Conservation (phyloP, 306 rosid species). For the Bauhinia variegata region DNA sequence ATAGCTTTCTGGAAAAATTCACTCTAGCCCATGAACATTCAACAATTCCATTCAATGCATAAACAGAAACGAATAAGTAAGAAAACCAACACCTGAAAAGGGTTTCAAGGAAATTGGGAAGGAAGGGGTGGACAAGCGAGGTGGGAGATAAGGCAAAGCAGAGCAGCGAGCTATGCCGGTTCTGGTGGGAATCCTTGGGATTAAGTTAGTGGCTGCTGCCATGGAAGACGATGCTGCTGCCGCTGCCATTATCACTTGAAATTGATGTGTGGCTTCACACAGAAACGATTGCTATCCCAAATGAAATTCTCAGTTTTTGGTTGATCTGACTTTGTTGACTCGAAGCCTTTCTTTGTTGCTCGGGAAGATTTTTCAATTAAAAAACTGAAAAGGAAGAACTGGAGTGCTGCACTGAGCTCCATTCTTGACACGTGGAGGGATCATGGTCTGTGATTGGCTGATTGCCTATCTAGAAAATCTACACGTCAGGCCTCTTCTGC, state of each 20-base stretch:
- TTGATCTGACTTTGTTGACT: conserved; percentile 28
- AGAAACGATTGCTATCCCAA: conserved; percentile 28
- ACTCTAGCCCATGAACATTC: no score
- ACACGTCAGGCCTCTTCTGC: conserved; percentile 20
- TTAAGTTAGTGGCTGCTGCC: conserved; percentile 65
- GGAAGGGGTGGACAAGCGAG: conserved; percentile 62
- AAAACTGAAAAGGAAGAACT: not conserved
- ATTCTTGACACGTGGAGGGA: conserved; percentile 58
- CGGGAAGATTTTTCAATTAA: not conserved
- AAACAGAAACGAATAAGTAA: not conserved
- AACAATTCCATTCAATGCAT: no score
- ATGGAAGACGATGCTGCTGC: conserved; percentile 52
- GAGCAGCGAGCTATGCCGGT: conserved; percentile 57
- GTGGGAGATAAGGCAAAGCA: conserved; percentile 72
- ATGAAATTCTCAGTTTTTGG: not conserved
- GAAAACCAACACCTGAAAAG: conserved; percentile 48
- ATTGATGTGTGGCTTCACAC: not conserved
- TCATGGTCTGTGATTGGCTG: conserved; percentile 53
- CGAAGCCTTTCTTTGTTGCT: not conserved
- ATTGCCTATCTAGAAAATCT: conserved; percentile 72
- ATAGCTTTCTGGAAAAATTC: no score
- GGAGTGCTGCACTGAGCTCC: conserved; percentile 12
- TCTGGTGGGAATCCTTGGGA: conserved; percentile 45
- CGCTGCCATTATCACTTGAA: conserved; percentile 52
- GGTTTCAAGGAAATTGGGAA: conserved; percentile 52